A percentile compares a stretch with the other conserved stretches of the same genome.
phyloP scores from a whole-genome alignment of 2,329 filamentous ascomycete genomes.

The Colletotrichum sp. region DNA sequence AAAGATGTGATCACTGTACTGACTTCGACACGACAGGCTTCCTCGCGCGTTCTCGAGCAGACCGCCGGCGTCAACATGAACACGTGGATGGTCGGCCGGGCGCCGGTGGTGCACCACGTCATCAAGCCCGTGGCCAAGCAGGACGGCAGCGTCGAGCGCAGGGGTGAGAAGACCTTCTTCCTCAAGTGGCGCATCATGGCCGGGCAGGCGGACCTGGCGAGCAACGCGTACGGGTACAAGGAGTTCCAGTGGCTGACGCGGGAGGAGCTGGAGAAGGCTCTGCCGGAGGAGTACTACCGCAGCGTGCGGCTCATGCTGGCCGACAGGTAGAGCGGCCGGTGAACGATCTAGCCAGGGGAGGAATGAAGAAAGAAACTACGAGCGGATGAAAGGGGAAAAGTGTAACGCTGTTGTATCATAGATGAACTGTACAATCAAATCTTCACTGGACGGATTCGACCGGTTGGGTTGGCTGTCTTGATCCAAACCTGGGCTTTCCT shows the following conservation, averaged over 20 bases:
- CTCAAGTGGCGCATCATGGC: constrained; percentile 97
- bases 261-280: constrained; percentile 77
- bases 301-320: constrained; percentile 83
- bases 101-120: constrained; percentile 82
- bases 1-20: neutral
- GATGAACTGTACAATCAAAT: constrained; percentile 30
- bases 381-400: constrained; percentile 22
- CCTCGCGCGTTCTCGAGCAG: constrained; percentile 76
- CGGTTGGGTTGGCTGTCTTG: neutral
- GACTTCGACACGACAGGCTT: constrained; percentile 61
- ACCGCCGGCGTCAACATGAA: constrained; percentile 95
- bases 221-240: constrained; percentile 72
- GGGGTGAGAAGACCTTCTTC: constrained; percentile 89
- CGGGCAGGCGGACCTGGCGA: constrained; percentile 82
- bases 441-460: constrained; percentile 1
- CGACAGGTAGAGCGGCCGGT: constrained; percentile 60
- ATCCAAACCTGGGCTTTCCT: neutral
- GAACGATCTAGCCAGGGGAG: neutral
- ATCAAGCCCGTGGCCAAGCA: constrained; percentile 52
- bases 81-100: constrained; percentile 94
- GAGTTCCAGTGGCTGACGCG: constrained; percentile 94
- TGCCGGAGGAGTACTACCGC: constrained; percentile 73
- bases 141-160: constrained; percentile 44
- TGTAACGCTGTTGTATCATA: constrained; percentile 41
- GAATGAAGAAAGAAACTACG: neutral